These are phyloP conservation scores for Thelonectria blattea DNA, from an alignment of 2,329 filamentous ascomycete species.

Conservation along the genomic window DNA sequence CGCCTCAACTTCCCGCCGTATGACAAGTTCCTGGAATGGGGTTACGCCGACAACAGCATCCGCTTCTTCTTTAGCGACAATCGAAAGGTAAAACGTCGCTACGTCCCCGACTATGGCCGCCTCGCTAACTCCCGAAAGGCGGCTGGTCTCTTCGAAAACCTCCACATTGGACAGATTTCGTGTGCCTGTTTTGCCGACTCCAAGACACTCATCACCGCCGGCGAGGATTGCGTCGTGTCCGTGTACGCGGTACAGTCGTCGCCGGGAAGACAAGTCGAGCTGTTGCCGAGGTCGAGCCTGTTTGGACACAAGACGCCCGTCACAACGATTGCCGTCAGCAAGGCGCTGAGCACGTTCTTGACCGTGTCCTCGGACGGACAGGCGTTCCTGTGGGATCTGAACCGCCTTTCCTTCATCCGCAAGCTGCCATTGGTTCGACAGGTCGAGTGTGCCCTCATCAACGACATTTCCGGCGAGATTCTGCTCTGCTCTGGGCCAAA, in stretches of 20 bases:
- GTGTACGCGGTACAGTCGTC: constrained; percentile 76
- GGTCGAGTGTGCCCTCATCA: constrained; percentile 80
- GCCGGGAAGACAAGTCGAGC: constrained; percentile 73
- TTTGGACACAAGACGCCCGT: constrained; percentile 91
- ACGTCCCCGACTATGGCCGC: constrained; percentile 7
- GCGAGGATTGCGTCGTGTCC: constrained; percentile 89
- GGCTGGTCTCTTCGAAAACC: constrained; percentile 88
- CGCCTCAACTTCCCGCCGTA: constrained; percentile 88
- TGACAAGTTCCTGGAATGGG: constrained; percentile 95
- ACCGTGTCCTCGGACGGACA: constrained; percentile 83
- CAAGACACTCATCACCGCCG: constrained; percentile 87
- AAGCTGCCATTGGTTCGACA: constrained; percentile 66
- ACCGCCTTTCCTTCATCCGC: constrained; percentile 84
- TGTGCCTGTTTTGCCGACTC: constrained; percentile 86
- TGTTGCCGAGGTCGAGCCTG: constrained; percentile 78
- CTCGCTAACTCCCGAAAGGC: constrained; percentile 50
- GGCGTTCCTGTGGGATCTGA: constrained; percentile 92
- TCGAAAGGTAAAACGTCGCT: constrained; percentile 62
- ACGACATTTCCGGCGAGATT: constrained; percentile 90
- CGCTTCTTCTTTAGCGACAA: constrained; percentile 88
- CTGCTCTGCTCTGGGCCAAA: constrained; percentile 80
- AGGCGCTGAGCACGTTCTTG: constrained; percentile 86
- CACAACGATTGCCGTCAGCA: constrained; percentile 80
- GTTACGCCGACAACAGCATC: constrained; percentile 89
- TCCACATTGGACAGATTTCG: constrained; percentile 90